Evolutionary conservation across 140 eudicot genomes (phyloP), one percentile per base, ranked within the genome.

Genomic region (Anethum foeniculum): DNA sequence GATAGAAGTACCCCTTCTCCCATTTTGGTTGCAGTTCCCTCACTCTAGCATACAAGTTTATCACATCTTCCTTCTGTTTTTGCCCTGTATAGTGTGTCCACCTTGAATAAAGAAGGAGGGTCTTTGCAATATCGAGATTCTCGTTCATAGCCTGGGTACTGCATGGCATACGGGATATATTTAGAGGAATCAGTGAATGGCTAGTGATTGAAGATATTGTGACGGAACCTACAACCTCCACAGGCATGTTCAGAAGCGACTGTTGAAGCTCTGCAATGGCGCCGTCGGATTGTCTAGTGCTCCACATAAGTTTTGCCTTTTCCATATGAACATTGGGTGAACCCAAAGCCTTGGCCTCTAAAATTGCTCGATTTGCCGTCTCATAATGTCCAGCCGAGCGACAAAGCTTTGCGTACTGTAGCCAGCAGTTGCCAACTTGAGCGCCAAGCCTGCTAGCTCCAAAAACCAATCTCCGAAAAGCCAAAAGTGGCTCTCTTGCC

Each of bases 331-430:
- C 98, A 83, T 90, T 93, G 78, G 90, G 88, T 52, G 97, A 96
- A 85, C 93, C 93, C 28, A 96, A 88, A 10, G 93, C 93, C 80
- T 87, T 88, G 56, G 99, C 98, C 84, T 96, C 99, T 78, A 93
- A 81, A 87, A 96, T 96, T 80, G 99, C 98, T 81, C 94, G 93
- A 80, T 93, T 93, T 84, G 99, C 98, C 0, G 96, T 93, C 89
- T 96, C 99, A 83, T 96, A 96, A 77, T 96, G 99, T 86, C 97
- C 99, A 83, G 99, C 94, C 5, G 98, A 88, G 77, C 99, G 99
- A 84, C 99, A 96, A 25, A 96, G 98, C 85, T 96, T 96, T 68
- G 98, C 99, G 77, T 93, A 96, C 58, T 96, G 98, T 60, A 90
- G 85, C 99, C 99, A 96, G 91, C 94, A 96, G 80, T 87, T 89